Conservation (phyloP, 768 basidiomycete species). For the Mrakia gelida region DNA sequence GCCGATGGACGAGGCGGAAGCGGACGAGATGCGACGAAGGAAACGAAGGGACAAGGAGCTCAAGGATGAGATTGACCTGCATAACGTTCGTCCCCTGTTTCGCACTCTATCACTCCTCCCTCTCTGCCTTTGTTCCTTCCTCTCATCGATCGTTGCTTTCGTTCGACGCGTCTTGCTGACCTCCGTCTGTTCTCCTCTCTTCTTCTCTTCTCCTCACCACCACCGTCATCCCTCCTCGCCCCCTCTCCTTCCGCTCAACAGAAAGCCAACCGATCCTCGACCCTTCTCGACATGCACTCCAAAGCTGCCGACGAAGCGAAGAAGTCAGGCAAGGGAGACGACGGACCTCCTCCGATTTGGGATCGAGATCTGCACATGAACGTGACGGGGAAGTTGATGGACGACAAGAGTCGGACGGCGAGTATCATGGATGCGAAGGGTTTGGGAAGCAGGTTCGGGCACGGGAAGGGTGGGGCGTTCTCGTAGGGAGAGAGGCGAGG, state of each 20-base stretch:
- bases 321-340: slow-evolving; percentile 48
- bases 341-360: slow-evolving; percentile 70
- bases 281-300: slow-evolving; percentile 42
- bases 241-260: no score
- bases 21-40: slow-evolving; percentile 53
- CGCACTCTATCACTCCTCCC: neutral
- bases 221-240: neutral
- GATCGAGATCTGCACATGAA: slow-evolving; percentile 89
- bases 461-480: slow-evolving; percentile 45
- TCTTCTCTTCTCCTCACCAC: neutral
- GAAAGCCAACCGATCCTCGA: slow-evolving; percentile 37
- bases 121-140: neutral
- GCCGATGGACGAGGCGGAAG: slow-evolving; percentile 47
- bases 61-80: slow-evolving; percentile 66
- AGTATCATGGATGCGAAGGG: slow-evolving; percentile 60
- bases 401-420: slow-evolving; percentile 70
- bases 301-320: slow-evolving; percentile 33
- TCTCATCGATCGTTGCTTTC: neutral
- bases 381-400: slow-evolving; percentile 80
- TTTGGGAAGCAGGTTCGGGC: slow-evolving; percentile 76
- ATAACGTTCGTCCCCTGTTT: slow-evolving; percentile 46
- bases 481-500: neutral
- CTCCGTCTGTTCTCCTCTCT: neutral
- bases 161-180: neutral
- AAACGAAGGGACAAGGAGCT: slow-evolving; percentile 66